Evolutionary conservation across 352 stramenopile genomes (phyloP).

Genomic region (Pythium utonaiense): DNA sequence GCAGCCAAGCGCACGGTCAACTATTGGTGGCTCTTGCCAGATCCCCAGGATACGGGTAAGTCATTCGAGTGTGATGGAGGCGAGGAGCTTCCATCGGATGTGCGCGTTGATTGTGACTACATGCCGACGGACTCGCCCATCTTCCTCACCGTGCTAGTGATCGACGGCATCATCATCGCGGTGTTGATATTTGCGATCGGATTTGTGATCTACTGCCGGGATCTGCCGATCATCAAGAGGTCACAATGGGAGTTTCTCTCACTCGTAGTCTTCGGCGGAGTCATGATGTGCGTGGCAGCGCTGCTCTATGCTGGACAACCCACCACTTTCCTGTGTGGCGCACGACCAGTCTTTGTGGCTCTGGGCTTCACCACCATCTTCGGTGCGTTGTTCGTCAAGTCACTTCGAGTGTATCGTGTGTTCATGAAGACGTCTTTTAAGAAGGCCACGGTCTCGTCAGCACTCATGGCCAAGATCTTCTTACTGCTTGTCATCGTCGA

Average conservation of each 20-base stretch:
- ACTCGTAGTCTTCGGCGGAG: conserved; percentile 27
- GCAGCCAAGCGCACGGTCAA: conserved; percentile 27
- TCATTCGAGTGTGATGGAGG: conserved; percentile 39
- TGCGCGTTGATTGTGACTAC: conserved; percentile 34
- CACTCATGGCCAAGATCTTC: conserved; percentile 23
- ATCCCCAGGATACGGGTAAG: conserved; percentile 9
- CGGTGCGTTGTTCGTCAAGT: conserved; percentile 32
- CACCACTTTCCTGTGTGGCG: conserved; percentile 16
- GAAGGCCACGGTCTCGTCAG: conserved; percentile 16
- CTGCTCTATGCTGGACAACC: conserved; percentile 25
- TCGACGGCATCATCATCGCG: background rate
- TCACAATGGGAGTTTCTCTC: conserved; percentile 36
- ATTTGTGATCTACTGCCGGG: conserved; percentile 29
- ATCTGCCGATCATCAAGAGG: conserved; percentile 32
- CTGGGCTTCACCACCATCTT: conserved; percentile 33
- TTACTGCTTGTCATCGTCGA: conserved; percentile 22
- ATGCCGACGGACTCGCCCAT: conserved; percentile 19
- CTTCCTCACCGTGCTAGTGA: background rate
- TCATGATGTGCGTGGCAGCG: conserved; percentile 23
- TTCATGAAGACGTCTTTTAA: conserved; percentile 32
- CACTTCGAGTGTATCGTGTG: conserved; percentile 35
- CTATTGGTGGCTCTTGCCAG: conserved; percentile 40
- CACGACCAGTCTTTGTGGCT: conserved; percentile 21
- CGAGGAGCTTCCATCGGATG: conserved; percentile 15
- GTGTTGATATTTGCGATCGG: background rate